Percentiles rank a stretch among this genome's conserved stretches.
Evolutionary conservation across 1,284 basidiomycete genomes (phyloP).

Genomic region (Apiotrichum domesticum): DNA sequence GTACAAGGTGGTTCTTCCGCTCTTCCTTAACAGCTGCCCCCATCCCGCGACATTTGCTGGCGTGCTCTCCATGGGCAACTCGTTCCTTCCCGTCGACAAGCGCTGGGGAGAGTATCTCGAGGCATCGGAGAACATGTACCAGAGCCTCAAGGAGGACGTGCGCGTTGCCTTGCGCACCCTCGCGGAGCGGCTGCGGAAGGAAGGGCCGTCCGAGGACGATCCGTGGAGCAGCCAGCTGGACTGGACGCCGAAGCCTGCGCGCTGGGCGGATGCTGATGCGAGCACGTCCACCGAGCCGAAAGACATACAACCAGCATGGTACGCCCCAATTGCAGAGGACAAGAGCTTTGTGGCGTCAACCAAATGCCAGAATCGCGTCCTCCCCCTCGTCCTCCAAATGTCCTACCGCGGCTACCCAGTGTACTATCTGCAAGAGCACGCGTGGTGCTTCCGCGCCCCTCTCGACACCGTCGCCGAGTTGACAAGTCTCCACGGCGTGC

Average conservation of each 20-base stretch:
- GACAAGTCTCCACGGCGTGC: conserved; percentile 27
- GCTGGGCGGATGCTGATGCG: conserved; percentile 43
- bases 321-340: conserved; percentile 12
- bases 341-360: conserved; percentile 13
- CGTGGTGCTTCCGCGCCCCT: conserved; percentile 46
- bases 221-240: conserved; percentile 88
- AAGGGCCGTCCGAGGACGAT: conserved; percentile 55
- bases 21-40: conserved; percentile 77
- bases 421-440: conserved; percentile 33
- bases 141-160: conserved; percentile 67
- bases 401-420: conserved; percentile 43
- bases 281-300: background rate
- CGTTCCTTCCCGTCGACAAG: conserved; percentile 84
- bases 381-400: conserved; percentile 44
- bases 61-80: conserved; percentile 83
- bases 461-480: conserved; percentile 22
- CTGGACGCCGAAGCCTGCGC: conserved; percentile 86
- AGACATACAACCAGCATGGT: conserved; percentile 22
- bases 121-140: conserved; percentile 71
- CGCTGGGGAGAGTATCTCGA: conserved; percentile 78
- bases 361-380: conserved; percentile 22
- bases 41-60: conserved; percentile 92
- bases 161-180: conserved; percentile 60
- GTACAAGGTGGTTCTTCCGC: conserved; percentile 71
- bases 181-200: conserved; percentile 57